Percentiles rank a stretch among this genome's conserved stretches.
Conservation (phyloP, 768 basidiomycete genomes). For the Lactifluus hygrophoroides region DNA sequence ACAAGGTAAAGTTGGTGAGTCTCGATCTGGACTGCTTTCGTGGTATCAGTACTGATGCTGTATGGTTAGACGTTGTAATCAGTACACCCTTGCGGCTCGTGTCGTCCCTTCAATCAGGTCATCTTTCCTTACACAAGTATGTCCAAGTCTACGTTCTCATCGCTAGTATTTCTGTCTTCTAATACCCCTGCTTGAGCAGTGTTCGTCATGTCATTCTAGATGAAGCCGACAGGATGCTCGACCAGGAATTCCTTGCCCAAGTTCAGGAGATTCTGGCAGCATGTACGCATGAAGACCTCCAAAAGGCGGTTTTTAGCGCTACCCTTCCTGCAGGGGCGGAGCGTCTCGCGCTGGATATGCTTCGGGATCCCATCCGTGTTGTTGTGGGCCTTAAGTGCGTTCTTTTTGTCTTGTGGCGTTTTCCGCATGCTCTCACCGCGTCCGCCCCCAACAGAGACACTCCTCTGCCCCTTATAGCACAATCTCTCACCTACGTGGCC, state of each 20-base stretch:
- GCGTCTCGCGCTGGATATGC: slow-evolving; percentile 76
- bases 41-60: neutral
- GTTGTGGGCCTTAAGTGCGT: slow-evolving; percentile 95
- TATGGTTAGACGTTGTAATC: slow-evolving; percentile 71
- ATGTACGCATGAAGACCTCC: slow-evolving; percentile 58
- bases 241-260: slow-evolving; percentile 81
- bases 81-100: slow-evolving; percentile 89
- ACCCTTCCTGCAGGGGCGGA: slow-evolving; percentile 88
- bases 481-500: slow-evolving; percentile 85
- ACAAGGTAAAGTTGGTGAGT: slow-evolving; percentile 63
- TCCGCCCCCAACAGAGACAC: slow-evolving; percentile 58
- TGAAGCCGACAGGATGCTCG: slow-evolving; percentile 87
- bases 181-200: slow-evolving; percentile 32
- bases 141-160: slow-evolving; percentile 22
- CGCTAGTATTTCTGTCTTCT: slow-evolving; percentile 2
- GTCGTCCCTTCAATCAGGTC: slow-evolving; percentile 61
- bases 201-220: slow-evolving; percentile 83
- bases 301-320: slow-evolving; percentile 90
- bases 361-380: slow-evolving; percentile 79
- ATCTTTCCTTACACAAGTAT: slow-evolving; percentile 65
- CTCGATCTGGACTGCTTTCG: slow-evolving; percentile 23
- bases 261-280: slow-evolving; percentile 78
- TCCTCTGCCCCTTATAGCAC: slow-evolving; percentile 82
- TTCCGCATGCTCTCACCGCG: neutral
- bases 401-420: neutral